Percentiles rank a stretch among this genome's conserved stretches.
Evolutionary conservation across 768 basidiomycete species (phyloP).

Genomic region (Russula emetica): DNA sequence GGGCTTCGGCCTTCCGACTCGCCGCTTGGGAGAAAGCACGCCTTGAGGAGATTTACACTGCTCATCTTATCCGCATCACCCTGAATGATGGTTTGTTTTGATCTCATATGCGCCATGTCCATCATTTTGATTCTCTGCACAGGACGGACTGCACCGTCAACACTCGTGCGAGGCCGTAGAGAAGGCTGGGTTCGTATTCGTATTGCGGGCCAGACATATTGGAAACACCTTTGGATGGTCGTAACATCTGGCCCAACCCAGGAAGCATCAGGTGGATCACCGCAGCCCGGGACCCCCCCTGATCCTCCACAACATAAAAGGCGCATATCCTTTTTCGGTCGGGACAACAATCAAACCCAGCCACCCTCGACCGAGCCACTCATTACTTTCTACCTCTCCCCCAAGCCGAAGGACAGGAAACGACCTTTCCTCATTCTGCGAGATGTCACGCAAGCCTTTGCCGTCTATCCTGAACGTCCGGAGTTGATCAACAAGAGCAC

Average conservation of each 20-base stretch:
- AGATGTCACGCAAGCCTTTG: constrained; percentile 79
- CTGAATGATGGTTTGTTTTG: constrained; percentile 44
- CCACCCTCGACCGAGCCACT: constrained; percentile 35
- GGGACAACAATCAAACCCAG: constrained; percentile 38
- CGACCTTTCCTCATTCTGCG: constrained; percentile 65
- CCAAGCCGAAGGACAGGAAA: constrained; percentile 72
- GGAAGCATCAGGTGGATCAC: constrained; percentile 29
- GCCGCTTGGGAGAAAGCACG: constrained; percentile 93
- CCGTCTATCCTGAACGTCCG: constrained; percentile 94
- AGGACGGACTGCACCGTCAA: constrained; percentile 53
- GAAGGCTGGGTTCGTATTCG: constrained; percentile 92
- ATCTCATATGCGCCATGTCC: constrained; percentile 1
- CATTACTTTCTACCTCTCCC: constrained; percentile 57
- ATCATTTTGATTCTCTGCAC: constrained; percentile 1
- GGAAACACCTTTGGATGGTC: constrained; percentile 89
- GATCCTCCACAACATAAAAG: constrained; percentile 36
- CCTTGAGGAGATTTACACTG: constrained; percentile 96
- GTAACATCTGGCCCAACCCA: constrained; percentile 47
- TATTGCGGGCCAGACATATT: constrained; percentile 95
- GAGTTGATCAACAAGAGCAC: constrained; percentile 86
- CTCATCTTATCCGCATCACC: constrained; percentile 83
- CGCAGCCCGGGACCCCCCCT: constrained; percentile 31
- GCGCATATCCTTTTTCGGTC: constrained; percentile 67
- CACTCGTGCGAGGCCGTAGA: constrained; percentile 66
- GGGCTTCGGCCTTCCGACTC: constrained; percentile 88